Evolutionary conservation across 1,284 basidiomycete genomes (phyloP), one percentile per base, ranked within the genome.

Genomic region (Leccinum solheimii): DNA sequence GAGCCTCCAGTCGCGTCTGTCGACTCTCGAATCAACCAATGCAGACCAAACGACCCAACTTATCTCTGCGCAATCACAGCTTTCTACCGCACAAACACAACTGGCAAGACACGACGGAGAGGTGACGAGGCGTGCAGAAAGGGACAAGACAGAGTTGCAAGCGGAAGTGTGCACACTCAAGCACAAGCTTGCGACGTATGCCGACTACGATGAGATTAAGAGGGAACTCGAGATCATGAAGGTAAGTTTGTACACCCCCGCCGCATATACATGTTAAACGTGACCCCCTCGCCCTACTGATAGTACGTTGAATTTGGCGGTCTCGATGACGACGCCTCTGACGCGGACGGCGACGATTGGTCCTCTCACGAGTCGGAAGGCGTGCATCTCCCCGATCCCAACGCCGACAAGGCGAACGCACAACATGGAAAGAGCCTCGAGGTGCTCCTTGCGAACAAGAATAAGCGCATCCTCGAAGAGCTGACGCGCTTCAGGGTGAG

Each of bases 161-260:
- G 71, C 75, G 2, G 93, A 96, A 75, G 80, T 90, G 9, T 86
- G 88, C 14, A 81, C 81, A 61, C 78, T 96, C 1, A 87, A 84
- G 69, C 75, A 78, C 48, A 87, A 86, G 67, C 77, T 97, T 49
- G 87, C 86, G 70, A 86, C 86, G 67, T 92, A 90, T 68, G 76
- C 76, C 4, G 94, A 97, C 74, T 98, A 97, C 69, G 95, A 98
- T 69, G 95, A 97, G 77, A 88, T 97, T 72, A 97, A 97, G 79
- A 88, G 95, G 49, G 96, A 97, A 74, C 83, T 97, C 23, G 95
- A 95, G 71, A 97, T 97, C 68, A 93, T 98, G 92, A 97, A 98
- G 86, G 95, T 93, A 58, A 26, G 80, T 68, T 2, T 10, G 3
- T 30, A 27, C 14, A 23, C 45, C 10, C 10, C 14, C 10, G 7